These are phyloP conservation scores for Punctularia strigosozonata DNA, from an alignment of 768 basidiomycete genomes.

Conservation along the genomic window DNA sequence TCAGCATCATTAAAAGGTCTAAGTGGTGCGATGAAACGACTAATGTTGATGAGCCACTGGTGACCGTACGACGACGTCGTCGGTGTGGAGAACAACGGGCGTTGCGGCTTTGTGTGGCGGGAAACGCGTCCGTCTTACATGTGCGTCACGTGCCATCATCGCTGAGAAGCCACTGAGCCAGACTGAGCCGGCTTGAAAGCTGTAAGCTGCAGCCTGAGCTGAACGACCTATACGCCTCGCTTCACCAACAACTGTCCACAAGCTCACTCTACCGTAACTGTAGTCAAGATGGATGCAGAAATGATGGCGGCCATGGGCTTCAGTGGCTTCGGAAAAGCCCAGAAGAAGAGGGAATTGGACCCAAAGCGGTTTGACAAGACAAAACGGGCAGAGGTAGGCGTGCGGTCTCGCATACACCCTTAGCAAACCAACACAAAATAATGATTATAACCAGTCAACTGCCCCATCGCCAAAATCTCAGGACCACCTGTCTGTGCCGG, in stretches of 20 bases:
- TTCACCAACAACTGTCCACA: not conserved
- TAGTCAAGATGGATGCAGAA: constrained; percentile 47
- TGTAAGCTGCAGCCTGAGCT: not conserved
- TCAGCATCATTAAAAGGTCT: constrained; percentile 29
- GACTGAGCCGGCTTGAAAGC: not conserved
- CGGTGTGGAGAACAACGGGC: not conserved
- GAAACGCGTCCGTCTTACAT: not conserved
- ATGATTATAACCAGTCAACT: too few species aligned
- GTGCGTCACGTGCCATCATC: not conserved
- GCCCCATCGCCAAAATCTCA: constrained; percentile 4
- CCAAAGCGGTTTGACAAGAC: constrained; percentile 71
- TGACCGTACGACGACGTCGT: not conserved
- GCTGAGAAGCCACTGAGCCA: not conserved
- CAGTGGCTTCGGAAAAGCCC: constrained; percentile 68
- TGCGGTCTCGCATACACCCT: too few species aligned
- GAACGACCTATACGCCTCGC: not conserved
- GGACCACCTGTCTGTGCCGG: not conserved
- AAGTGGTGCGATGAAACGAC: not conserved
- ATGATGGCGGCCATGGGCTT: constrained; percentile 79
- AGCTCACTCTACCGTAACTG: not conserved
- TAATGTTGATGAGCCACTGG: too few species aligned
- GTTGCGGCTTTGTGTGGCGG: not conserved
- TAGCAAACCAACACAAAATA: too few species aligned
- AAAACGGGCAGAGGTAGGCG: constrained; percentile 38
- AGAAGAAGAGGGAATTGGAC: constrained; percentile 55